A percentile compares a stretch with the other conserved stretches of the same genome.
Evolutionary conservation across 139 green algal genomes (phyloP).

Genomic region (Raphidocelis subcapitata): DNA sequence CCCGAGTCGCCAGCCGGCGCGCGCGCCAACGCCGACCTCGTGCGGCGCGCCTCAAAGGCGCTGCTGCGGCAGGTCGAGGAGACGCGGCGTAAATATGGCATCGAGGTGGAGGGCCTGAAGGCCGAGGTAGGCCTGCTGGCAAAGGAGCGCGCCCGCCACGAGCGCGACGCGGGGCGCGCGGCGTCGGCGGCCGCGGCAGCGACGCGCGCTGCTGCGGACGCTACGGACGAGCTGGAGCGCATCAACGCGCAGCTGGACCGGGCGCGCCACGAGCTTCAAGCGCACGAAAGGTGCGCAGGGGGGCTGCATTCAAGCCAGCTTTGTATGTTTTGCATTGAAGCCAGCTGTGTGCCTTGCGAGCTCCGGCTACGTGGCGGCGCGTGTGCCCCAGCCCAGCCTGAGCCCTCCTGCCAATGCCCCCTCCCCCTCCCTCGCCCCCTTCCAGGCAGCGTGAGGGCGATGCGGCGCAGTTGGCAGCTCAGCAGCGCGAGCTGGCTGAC

Average conservation of each 20-base stretch:
- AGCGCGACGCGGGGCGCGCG: conserved; percentile 15
- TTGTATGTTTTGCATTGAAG: too few species aligned
- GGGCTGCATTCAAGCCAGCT: too few species aligned
- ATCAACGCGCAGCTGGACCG: conserved; percentile 16
- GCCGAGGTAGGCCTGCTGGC: conserved; percentile 22
- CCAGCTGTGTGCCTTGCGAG: too few species aligned
- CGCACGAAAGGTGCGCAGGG: background rate
- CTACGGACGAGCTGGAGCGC: conserved; percentile 26
- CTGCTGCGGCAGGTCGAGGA: conserved; percentile 29
- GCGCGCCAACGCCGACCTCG: conserved; percentile 8
- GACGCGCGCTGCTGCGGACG: conserved; percentile 16
- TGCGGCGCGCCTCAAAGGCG: conserved; percentile 20
- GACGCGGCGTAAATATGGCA: conserved; percentile 16
- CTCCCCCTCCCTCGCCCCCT: too few species aligned
- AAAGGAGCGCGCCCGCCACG: conserved; percentile 1
- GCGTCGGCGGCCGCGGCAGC: conserved; percentile 21
- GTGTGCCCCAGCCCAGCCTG: too few species aligned
- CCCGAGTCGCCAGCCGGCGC: too few species aligned
- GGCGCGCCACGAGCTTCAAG: background rate
- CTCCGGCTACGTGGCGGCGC: too few species aligned
- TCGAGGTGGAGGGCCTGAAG: conserved; percentile 30
- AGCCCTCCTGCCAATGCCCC: too few species aligned
- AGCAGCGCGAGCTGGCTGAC: too few species aligned
- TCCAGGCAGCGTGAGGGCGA: too few species aligned
- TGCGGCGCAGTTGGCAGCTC: too few species aligned